These are phyloP conservation scores for Fusarium anguioides DNA, from an alignment of 2,329 filamentous ascomycete species.

Conservation along the genomic window DNA sequence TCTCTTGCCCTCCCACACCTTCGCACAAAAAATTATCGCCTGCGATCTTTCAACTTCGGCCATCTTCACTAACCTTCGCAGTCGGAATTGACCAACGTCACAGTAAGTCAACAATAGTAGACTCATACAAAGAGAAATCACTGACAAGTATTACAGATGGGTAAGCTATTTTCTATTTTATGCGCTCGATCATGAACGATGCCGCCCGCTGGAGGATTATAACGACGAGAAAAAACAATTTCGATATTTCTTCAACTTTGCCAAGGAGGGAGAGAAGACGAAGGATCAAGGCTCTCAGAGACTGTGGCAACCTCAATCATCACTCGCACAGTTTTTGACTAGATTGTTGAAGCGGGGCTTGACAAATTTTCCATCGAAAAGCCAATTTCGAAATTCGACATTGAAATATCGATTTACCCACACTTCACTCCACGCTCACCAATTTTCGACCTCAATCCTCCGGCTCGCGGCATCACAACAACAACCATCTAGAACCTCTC, in stretches of 20 bases:
- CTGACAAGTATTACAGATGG: constrained; percentile 65
- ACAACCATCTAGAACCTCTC: neutral
- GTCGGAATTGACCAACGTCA: constrained; percentile 60
- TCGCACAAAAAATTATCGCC: constrained; percentile 58
- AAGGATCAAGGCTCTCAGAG: constrained; percentile 4
- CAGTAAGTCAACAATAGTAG: constrained; percentile 56
- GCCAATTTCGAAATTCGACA: constrained; percentile 24
- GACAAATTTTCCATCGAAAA: constrained; percentile 1
- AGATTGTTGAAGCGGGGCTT: neutral
- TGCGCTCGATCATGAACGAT: constrained; percentile 39
- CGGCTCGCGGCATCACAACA: constrained; percentile 29
- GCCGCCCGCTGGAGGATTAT: constrained; percentile 40
- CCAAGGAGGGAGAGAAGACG: constrained; percentile 1
- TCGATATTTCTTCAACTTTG: constrained; percentile 31
- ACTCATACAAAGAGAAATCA: constrained; percentile 48
- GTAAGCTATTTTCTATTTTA: constrained; percentile 60
- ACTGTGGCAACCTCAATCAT: neutral
- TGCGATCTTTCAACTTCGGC: constrained; percentile 53
- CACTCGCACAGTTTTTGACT: neutral
- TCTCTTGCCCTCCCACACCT: constrained; percentile 54
- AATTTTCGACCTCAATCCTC: constrained; percentile 9
- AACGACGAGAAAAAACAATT: constrained; percentile 32
- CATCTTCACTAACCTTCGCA: constrained; percentile 55
- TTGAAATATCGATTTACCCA: constrained; percentile 1
- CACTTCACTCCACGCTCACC: constrained; percentile 10